These are phyloP conservation scores for Verticillium albo-atrum DNA, from an alignment of 2,329 filamentous ascomycete species.

Conservation along the genomic window DNA sequence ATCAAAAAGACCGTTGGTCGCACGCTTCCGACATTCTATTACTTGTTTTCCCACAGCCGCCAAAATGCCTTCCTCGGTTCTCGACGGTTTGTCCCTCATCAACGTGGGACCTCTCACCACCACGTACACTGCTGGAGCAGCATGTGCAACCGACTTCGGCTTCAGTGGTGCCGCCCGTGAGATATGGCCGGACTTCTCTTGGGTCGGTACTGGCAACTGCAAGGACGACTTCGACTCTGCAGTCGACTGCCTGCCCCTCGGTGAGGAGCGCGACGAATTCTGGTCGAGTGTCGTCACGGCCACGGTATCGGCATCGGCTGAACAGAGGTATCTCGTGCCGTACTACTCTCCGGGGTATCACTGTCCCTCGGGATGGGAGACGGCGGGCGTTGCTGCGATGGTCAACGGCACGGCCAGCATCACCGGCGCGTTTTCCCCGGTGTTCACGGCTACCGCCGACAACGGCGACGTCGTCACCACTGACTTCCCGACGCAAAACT, in stretches of 20 bases:
- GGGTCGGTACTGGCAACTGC: background rate
- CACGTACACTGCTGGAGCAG: conserved; percentile 9
- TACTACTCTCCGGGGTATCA: background rate
- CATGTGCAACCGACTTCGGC: conserved; percentile 6
- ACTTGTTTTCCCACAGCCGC: background rate
- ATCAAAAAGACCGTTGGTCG: background rate
- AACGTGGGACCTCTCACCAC: conserved; percentile 14
- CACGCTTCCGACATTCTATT: background rate
- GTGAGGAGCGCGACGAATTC: background rate
- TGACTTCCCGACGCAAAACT: background rate
- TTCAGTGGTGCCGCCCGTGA: background rate
- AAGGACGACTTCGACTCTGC: background rate
- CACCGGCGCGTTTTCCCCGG: background rate
- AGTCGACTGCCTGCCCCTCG: background rate
- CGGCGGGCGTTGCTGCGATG: background rate
- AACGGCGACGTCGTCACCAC: background rate
- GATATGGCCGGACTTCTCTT: too few species aligned
- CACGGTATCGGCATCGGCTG: background rate
- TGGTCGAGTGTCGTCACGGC: background rate
- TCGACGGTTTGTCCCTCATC: background rate
- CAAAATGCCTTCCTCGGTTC: conserved; percentile 3
- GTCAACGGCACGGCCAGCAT: background rate
- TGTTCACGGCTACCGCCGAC: background rate
- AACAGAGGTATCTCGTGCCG: background rate
- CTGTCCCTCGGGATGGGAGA: background rate